These are phyloP conservation scores for Leccinum rimulosum DNA, from an alignment of 768 basidiomycete species.

Conservation along the genomic window DNA sequence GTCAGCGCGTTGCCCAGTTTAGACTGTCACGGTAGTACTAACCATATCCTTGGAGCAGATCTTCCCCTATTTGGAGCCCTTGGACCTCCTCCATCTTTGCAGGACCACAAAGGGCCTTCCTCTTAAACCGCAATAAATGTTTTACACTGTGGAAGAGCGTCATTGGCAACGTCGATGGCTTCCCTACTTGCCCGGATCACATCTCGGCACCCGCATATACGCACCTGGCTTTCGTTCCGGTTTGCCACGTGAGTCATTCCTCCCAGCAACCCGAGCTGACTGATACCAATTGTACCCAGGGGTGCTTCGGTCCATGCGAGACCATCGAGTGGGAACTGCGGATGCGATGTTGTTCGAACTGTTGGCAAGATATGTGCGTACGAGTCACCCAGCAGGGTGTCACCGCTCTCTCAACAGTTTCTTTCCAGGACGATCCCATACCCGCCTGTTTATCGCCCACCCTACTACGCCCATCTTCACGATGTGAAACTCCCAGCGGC, in stretches of 20 bases:
- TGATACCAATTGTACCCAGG: background rate
- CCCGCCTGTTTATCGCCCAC: too few relatives aligned
- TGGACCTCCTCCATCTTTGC: slow-evolving; percentile 33
- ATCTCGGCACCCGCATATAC: slow-evolving; percentile 26
- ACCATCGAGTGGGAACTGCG: slow-evolving; percentile 15
- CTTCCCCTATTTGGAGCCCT: slow-evolving; percentile 21
- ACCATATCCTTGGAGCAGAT: background rate
- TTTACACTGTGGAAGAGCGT: slow-evolving; percentile 26
- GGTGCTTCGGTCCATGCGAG: slow-evolving; percentile 1
- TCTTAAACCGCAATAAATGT: slow-evolving; percentile 15
- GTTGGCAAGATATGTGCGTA: slow-evolving; percentile 12
- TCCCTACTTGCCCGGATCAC: slow-evolving; percentile 28
- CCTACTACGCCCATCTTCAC: background rate
- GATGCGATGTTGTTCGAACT: slow-evolving; percentile 8
- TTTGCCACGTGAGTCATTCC: slow-evolving; percentile 30
- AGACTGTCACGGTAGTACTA: background rate
- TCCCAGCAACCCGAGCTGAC: background rate
- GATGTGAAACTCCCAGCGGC: background rate
- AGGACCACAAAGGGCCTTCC: slow-evolving; percentile 25
- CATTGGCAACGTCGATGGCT: slow-evolving; percentile 18
- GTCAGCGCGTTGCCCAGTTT: background rate
- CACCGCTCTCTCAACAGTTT: background rate
- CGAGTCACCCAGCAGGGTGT: background rate
- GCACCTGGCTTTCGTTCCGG: slow-evolving; percentile 25
- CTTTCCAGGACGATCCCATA: slow-evolving; percentile 1